These are phyloP conservation scores for Pythium monospermum DNA, from an alignment of 352 stramenopile genomes.

Conservation along the genomic window DNA sequence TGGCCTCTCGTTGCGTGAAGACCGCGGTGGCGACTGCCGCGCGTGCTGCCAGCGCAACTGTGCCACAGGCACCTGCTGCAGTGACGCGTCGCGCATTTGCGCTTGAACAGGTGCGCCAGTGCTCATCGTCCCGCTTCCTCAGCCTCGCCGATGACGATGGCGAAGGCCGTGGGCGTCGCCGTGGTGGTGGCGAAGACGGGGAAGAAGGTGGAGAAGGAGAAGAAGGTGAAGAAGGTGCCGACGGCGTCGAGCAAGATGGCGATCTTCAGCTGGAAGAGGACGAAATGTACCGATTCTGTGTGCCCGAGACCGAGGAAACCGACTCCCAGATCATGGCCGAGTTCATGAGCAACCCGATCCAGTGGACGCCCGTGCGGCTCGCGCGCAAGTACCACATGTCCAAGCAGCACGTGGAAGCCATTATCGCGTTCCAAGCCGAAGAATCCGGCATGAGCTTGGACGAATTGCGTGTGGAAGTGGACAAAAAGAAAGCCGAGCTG, in stretches of 20 bases:
- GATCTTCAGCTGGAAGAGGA: slow-evolving; percentile 64
- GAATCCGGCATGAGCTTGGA: slow-evolving; percentile 49
- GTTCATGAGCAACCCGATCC: slow-evolving; percentile 83
- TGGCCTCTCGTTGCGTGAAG: slow-evolving; percentile 28
- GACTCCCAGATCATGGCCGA: slow-evolving; percentile 74
- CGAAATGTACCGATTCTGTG: slow-evolving; percentile 69
- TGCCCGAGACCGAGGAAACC: slow-evolving; percentile 64
- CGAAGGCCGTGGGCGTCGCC: slow-evolving; percentile 22
- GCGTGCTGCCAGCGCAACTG: too few species aligned
- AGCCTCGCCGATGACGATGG: slow-evolving; percentile 59
- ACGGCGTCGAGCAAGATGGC: slow-evolving; percentile 51
- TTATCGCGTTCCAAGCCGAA: slow-evolving; percentile 74
- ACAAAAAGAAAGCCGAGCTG: slow-evolving; percentile 48
- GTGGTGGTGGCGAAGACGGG: slow-evolving; percentile 8
- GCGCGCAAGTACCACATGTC: slow-evolving; percentile 67
- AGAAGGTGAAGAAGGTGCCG: slow-evolving; percentile 21
- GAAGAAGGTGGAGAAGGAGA: slow-evolving; percentile 19
- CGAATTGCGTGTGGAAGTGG: slow-evolving; percentile 56
- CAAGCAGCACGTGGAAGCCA: slow-evolving; percentile 74
- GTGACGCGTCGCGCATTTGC: slow-evolving; percentile 2
- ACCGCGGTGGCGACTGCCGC: slow-evolving; percentile 7
- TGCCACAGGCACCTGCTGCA: slow-evolving; percentile 1
- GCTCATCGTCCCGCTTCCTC: slow-evolving; percentile 70
- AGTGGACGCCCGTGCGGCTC: slow-evolving; percentile 83
- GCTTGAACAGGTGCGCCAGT: slow-evolving; percentile 20